A percentile compares a stretch with the other conserved stretches of the same genome.
Evolutionary conservation across 768 basidiomycete species (phyloP).

Genomic region (Podaxis sp.): DNA sequence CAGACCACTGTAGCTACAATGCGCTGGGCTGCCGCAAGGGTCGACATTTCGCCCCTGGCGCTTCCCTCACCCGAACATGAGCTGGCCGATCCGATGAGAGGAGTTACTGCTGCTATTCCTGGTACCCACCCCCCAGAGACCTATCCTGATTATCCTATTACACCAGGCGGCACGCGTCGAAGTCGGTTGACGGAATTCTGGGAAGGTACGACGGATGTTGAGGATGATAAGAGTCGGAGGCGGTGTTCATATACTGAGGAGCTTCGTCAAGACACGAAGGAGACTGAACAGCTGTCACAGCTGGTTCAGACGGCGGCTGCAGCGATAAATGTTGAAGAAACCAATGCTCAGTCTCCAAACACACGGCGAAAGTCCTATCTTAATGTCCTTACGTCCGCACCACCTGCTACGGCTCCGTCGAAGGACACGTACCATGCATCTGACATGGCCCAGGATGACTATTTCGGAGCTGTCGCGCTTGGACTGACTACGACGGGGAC

Average conservation of each 20-base stretch:
- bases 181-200: conserved; percentile 69
- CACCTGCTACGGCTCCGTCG: conserved; percentile 25
- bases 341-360: not conserved
- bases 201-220: conserved; percentile 73
- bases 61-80: conserved; percentile 92
- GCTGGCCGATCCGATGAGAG: conserved; percentile 86
- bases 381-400: conserved; percentile 14
- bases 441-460: conserved; percentile 14
- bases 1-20: conserved; percentile 77
- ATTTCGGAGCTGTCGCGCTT: conserved; percentile 18
- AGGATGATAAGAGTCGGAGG: conserved; percentile 27
- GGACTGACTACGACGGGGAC: not conserved
- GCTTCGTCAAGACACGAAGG: conserved; percentile 6
- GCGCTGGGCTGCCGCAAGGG: conserved; percentile 81
- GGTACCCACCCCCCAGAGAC: conserved; percentile 47
- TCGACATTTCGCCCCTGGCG: conserved; percentile 83
- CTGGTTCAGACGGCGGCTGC: conserved; percentile 3
- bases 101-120: conserved; percentile 65
- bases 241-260: conserved; percentile 16
- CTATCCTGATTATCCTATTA: conserved; percentile 33
- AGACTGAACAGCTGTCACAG: conserved; percentile 4
- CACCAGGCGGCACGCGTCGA: conserved; percentile 52
- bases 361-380: conserved; percentile 1
- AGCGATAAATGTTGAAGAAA: not conserved
- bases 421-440: conserved; percentile 8